Evolutionary conservation across 495 filamentous ascomycete genomes (phyloP), one percentile per base, ranked within the genome.

Genomic region (Margaritispora aquatica): DNA sequence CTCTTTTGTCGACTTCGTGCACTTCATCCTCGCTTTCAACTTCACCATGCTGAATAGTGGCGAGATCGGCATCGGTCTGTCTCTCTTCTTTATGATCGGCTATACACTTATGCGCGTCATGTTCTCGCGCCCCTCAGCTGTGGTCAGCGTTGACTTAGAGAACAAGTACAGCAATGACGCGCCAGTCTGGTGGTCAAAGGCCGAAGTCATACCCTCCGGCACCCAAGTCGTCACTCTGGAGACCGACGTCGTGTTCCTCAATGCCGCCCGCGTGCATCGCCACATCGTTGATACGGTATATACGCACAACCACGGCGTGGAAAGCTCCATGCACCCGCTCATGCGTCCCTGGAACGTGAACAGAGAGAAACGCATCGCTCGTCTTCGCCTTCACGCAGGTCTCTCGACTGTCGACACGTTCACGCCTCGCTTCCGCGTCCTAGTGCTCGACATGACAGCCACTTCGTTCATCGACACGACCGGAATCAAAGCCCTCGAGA

Each of bases 21-120:
- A 96, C 65, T 97, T 96, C 79, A 93, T 96, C 68, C 80, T 89
- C 26, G 93, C 93, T 67, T 92, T 97, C 17, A 60, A 97, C 46
- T 87, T 96, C n/a, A 96, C 90, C 1, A 71, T 97, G 29, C 94
- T 97, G 71, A 71, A 82, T 15, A 84, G 77, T 22, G 96, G 96
- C 58, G 91, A 96, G 66, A 81, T 88, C 67, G 93, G 93, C 8
- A 88, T 97, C 65, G 96, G 96, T 73, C 81, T 81, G 55, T 93
- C 90, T 1, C 81, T 97, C 57, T 77, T 72, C 54, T 68, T 88
- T 10, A 92, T 91, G 0, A 78, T 80, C 1, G 87, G 84, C 0
- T 73, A 97, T 20, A 81, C 96, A 26, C 75, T 96, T 7, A 92
- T 88, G 77, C 85, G 94, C 34, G 80, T 90, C 55, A 83, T 92